Evolutionary conservation across 73 alveolate genomes (phyloP), one percentile per base, ranked within the genome.

Genomic region (Paraurostyla sp.): DNA sequence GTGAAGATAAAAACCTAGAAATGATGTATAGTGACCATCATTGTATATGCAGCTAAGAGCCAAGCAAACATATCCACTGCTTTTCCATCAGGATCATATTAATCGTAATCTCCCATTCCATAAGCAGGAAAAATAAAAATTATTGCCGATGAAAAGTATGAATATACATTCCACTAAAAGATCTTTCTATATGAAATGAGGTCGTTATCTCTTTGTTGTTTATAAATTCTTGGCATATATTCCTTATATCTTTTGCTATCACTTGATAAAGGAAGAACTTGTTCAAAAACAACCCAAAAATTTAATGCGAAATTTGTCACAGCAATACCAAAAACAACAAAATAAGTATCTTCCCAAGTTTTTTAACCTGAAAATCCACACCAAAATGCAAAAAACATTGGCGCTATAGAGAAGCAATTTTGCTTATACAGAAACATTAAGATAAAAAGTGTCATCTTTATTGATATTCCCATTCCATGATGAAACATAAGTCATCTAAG

Each of bases 331-430:
- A 41, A 43, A 7, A 43, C 35, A 25, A 43, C 84, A 69, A 41
- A 69, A 41, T 41, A 69, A 4, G 40, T 6, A 69, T 69, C 84
- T 41, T 69, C 62, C 84, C 84, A 69, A 32, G 84, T 36, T 41
- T 69, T 36, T 62, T 91, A 58, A 9, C 97, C 99, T 71, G 96
- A 87, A 54, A 56, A 93, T 29, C 97, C 97, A 76, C 83, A 69
- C 54, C 56, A 88, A 56, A 95, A 92, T 51, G 88, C 84, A 51
- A 91, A 87, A 88, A 91, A 82, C 58, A 94, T 68, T 18, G 76
- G 87, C 23, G 92, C 94, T 22, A 84, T 73, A 48, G 93, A 76
- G 56, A 92, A 95, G 1, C 88, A 80, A 69, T 87, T 76, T 45
- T 94, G 89, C 83, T 94, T 95, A 41, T 62, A 88, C 62, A 95